Conservation (phyloP, 1,284 basidiomycete genomes). For the Testicularia cyperi region DNA sequence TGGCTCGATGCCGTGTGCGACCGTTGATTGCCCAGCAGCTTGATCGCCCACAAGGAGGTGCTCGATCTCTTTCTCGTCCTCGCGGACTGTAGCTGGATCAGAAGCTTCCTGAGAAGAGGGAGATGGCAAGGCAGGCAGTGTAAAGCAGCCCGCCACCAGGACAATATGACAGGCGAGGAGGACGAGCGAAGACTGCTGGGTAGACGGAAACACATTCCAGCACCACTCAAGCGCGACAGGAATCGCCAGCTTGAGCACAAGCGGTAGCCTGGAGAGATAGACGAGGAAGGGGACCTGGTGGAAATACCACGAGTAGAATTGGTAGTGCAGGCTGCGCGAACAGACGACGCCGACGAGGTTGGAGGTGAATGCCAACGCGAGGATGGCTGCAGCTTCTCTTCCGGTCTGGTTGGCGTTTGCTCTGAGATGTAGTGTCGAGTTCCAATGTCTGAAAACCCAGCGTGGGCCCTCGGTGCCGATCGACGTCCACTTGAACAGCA, state of each 20-base stretch:
- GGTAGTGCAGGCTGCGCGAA: slow-evolving; percentile 95
- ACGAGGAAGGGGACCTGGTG: slow-evolving; percentile 84
- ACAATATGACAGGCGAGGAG: slow-evolving; percentile 32
- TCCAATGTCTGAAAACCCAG: slow-evolving; percentile 62
- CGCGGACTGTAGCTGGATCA: too few species aligned
- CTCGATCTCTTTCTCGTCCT: too few species aligned
- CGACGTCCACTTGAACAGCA: slow-evolving; percentile 70
- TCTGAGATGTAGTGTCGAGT: too few species aligned
- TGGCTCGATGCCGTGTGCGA: too few species aligned
- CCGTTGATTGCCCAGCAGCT: too few species aligned
- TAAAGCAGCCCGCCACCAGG: slow-evolving; percentile 32
- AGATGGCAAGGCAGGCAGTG: slow-evolving; percentile 11
- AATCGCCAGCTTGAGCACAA: slow-evolving; percentile 14
- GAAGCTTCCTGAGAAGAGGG: too few species aligned
- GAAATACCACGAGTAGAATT: slow-evolving; percentile 98
- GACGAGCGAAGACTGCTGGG: slow-evolving; percentile 28
- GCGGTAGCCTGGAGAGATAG: slow-evolving; percentile 64
- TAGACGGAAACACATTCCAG: slow-evolving; percentile 52
- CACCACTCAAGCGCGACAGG: slow-evolving; percentile 33
- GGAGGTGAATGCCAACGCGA: slow-evolving; percentile 68
- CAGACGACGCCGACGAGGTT: slow-evolving; percentile 90
- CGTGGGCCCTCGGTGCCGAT: slow-evolving; percentile 68
- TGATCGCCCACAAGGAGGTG: too few species aligned
- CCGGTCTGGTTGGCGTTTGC: neutral
- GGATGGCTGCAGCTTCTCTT: slow-evolving; percentile 8